Evolutionary conservation across 1,139 yeast genomes (phyloP), one percentile per base, ranked within the genome.

Genomic region (Candida pseudoviswanathii): DNA sequence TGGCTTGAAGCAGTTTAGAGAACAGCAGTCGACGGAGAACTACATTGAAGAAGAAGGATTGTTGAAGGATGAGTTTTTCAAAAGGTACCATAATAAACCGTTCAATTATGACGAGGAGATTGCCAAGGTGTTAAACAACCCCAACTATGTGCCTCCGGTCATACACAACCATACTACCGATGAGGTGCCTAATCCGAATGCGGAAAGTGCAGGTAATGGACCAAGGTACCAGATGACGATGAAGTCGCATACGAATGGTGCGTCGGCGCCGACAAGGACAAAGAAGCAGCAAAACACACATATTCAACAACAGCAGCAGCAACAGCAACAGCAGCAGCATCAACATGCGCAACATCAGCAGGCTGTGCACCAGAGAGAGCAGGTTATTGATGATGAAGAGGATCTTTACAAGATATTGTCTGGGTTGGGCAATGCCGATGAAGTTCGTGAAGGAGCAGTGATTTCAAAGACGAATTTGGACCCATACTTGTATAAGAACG

Each of bases 1-100:
- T 56, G 80, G 80, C 2, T 68, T 75, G 67, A 73, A 73, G 56
- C 80, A 75, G 60, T 75, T 75, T 57, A 72, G 73, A 55, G 79
- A 75, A 57, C 80, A 75, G 54, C 64, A 65, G 52, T 66, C 65
- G 43, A 70, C 68, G 39, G 71, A 68, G 47, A 71, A 73, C 48
- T 73, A 71, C 55, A 66, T 71, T 59, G 73, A 71, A 49, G 80
- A 75, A 50, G 80, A 74, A 47, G 58, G 66, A 29, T 62, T 65
- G 46, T 59, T 64, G 56, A 65, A 64, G 43, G 68, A 65, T 52
- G 68, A 65, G 31, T 56, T 64, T 47, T 66, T 66, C 49, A 57
- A 52, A 39, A 50, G 56, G 41, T 57, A 53, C 43, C 60, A 57
- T 44, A 57, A 57, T 33, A 56, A 57, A 29, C 60, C 60, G 24